A percentile compares a stretch with the other conserved stretches of the same genome.
Conservation (phyloP, 164 flowering plant species). For the Taxillus chinensis region DNA sequence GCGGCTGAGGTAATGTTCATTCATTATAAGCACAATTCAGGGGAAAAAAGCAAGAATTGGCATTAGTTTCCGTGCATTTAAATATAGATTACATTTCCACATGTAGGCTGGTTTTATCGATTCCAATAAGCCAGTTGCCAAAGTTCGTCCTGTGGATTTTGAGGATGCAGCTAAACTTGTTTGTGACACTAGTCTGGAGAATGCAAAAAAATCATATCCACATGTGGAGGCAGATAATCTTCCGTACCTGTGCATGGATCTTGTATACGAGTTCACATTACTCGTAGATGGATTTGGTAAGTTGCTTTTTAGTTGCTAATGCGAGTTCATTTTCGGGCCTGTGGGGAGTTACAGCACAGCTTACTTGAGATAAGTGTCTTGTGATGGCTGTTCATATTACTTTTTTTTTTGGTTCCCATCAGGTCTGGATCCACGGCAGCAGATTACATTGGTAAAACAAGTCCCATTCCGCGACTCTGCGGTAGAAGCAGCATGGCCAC, state of each 20-base stretch:
- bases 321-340: background rate
- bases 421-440: slow-evolving; percentile 76
- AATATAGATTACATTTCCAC: background rate
- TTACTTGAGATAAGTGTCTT: background rate
- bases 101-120: slow-evolving; percentile 58
- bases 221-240: slow-evolving; percentile 26
- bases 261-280: slow-evolving; percentile 41
- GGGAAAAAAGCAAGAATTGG: background rate
- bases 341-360: too few species aligned
- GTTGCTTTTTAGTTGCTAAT: slow-evolving; percentile 6
- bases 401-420: slow-evolving; percentile 8
- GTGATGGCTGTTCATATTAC: background rate
- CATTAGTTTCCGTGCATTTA: background rate
- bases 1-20: slow-evolving; percentile 75
- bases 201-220: slow-evolving; percentile 29
- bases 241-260: slow-evolving; percentile 56
- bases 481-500: slow-evolving; percentile 97
- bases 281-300: slow-evolving; percentile 54
- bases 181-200: slow-evolving; percentile 25
- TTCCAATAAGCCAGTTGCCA: slow-evolving; percentile 27
- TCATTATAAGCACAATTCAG: background rate
- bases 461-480: slow-evolving; percentile 45
- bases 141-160: slow-evolving; percentile 39
- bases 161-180: slow-evolving; percentile 42
- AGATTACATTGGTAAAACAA: slow-evolving; percentile 79